phyloP scores from a whole-genome alignment of 2,329 filamentous ascomycete species.

The Clonostachys chloroleuca region DNA sequence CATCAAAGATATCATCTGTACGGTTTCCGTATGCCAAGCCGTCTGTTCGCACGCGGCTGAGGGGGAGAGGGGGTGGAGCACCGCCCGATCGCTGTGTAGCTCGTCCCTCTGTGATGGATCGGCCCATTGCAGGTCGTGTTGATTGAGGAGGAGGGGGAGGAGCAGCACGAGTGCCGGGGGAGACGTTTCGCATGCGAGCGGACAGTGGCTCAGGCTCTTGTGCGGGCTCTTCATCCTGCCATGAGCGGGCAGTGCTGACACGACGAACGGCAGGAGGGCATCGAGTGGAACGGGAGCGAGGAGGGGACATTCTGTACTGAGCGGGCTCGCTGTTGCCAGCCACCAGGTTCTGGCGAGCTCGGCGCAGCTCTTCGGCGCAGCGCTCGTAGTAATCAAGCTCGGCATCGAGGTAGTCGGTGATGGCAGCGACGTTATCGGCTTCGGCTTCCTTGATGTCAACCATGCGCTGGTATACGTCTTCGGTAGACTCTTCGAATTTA shows the following conservation, averaged over 20 bases:
- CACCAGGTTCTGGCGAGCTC: constrained; percentile 39
- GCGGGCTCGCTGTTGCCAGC: constrained; percentile 14
- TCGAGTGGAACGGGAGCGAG: constrained; percentile 9
- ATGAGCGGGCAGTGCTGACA: constrained; percentile 43
- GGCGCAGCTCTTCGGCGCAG: constrained; percentile 75
- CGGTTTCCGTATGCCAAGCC: constrained; percentile 15
- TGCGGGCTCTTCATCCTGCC: constrained; percentile 30
- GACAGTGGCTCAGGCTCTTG: constrained; percentile 23
- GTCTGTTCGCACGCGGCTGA: constrained; percentile 36
- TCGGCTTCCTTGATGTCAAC: constrained; percentile 94
- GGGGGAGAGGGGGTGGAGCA: constrained; percentile 27
- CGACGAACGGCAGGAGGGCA: constrained; percentile 28
- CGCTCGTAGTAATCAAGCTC: constrained; percentile 90
- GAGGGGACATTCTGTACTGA: background rate
- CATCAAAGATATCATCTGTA: constrained; percentile 42
- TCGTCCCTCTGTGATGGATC: constrained; percentile 30
- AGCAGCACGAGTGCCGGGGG: constrained; percentile 5
- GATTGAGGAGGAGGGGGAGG: constrained; percentile 25
- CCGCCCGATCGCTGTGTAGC: constrained; percentile 10
- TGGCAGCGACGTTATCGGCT: constrained; percentile 73
- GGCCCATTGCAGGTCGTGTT: constrained; percentile 25
- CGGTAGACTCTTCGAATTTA: constrained; percentile 93
- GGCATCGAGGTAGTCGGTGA: constrained; percentile 79
- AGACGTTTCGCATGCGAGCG: constrained; percentile 5
- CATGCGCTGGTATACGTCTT: constrained; percentile 90